phyloP scores from a whole-genome alignment of 495 filamentous ascomycete species.

The Rhypophila decipiens region DNA sequence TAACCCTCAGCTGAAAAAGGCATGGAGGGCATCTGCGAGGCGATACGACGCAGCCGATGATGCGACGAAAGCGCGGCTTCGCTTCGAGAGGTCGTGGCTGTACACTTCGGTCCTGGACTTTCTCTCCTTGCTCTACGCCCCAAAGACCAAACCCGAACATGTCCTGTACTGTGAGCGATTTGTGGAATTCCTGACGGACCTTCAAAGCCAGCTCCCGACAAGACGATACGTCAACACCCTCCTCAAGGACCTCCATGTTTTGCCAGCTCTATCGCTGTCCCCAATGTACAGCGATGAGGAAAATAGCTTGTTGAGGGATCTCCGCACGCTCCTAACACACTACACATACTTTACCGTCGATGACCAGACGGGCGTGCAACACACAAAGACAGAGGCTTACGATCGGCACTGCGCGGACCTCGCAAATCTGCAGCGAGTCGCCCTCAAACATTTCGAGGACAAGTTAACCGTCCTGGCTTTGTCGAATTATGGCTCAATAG shows the following conservation, averaged over 20 bases:
- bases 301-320: constrained; percentile 75
- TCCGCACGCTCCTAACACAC: constrained; percentile 71
- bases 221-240: constrained; percentile 89
- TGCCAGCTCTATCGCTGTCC: constrained; percentile 74
- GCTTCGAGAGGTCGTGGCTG: constrained; percentile 92
- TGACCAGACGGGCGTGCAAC: constrained; percentile 77
- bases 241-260: constrained; percentile 82
- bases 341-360: constrained; percentile 86
- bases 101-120: constrained; percentile 84
- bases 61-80: constrained; percentile 63
- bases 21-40: constrained; percentile 84
- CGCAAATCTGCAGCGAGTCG: constrained; percentile 72
- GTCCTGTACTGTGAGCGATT: constrained; percentile 87
- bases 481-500: constrained; percentile 86
- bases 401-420: constrained; percentile 70
- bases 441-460: constrained; percentile 78
- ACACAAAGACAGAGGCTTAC: constrained; percentile 65
- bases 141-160: constrained; percentile 51
- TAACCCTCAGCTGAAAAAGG: constrained; percentile 66
- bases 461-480: constrained; percentile 87
- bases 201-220: constrained; percentile 90
- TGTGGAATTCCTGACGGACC: constrained; percentile 81
- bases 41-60: constrained; percentile 86
- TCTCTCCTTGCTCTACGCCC: constrained; percentile 60
- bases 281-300: constrained; percentile 66